phyloP scores from a whole-genome alignment of 2,329 filamentous ascomycete species.

The Phaeomoniella chlamydospora region DNA sequence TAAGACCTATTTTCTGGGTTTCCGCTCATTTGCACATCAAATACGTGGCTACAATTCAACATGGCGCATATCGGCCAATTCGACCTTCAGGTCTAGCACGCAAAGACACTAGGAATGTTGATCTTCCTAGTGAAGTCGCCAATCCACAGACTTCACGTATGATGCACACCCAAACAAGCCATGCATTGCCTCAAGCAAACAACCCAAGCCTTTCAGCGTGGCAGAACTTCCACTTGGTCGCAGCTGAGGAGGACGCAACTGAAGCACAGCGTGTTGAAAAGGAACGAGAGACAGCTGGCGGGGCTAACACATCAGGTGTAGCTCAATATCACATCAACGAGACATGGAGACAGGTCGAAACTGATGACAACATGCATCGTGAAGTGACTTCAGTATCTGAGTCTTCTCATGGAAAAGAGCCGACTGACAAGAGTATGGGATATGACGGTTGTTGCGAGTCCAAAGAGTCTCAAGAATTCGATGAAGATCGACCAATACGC shows the following conservation, averaged over 20 bases:
- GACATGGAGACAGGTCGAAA: constrained; percentile 23
- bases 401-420: not conserved
- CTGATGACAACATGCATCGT: constrained; percentile 9
- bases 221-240: constrained; percentile 21
- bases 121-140: too few relatives aligned
- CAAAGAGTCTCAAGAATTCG: not conserved
- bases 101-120: too few relatives aligned
- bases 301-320: not conserved
- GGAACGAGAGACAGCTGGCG: constrained; percentile 4
- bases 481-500: not conserved
- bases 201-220: constrained; percentile 25
- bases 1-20: constrained; percentile 83
- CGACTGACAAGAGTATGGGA: not conserved
- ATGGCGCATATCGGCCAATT: constrained; percentile 19
- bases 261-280: constrained; percentile 16
- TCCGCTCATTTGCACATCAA: constrained; percentile 86
- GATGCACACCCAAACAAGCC: too few relatives aligned
- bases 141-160: too few relatives aligned
- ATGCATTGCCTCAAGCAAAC: too few relatives aligned
- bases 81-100: constrained; percentile 6
- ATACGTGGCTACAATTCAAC: constrained; percentile 50
- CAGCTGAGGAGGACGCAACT: constrained; percentile 17
- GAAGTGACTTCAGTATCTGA: constrained; percentile 1
- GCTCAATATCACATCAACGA: constrained; percentile 16
- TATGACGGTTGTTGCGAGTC: constrained; percentile 1